Evolutionary conservation across 2,329 filamentous ascomycete genomes (phyloP).

Genomic region (Thelonectria olida): DNA sequence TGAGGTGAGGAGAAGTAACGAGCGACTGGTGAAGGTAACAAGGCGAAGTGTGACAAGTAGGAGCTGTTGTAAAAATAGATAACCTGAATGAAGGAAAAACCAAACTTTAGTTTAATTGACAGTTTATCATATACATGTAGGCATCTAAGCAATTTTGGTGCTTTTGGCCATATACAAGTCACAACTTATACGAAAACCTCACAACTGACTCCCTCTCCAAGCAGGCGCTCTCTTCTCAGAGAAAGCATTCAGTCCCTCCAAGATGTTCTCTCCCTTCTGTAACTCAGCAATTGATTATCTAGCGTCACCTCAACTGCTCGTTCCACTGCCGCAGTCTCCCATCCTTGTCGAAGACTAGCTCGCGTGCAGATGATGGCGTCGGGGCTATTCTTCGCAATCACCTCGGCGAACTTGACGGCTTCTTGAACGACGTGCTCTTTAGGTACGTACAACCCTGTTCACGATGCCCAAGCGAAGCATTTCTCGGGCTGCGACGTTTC

Average conservation of each 20-base stretch:
- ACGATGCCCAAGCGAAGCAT: slow-evolving; percentile 25
- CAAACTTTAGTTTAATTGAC: too few species aligned
- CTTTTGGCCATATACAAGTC: too few species aligned
- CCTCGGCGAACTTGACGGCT: slow-evolving; percentile 67
- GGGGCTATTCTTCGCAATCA: slow-evolving; percentile 71
- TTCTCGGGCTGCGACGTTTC: slow-evolving; percentile 54
- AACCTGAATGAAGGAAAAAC: too few species aligned
- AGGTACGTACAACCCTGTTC: slow-evolving; percentile 35
- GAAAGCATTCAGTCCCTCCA: slow-evolving; percentile 75
- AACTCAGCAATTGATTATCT: slow-evolving; percentile 60
- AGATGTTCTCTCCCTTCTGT: slow-evolving; percentile 72
- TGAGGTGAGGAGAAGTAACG: too few species aligned
- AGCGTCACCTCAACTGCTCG: slow-evolving; percentile 56
- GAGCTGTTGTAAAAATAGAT: too few species aligned
- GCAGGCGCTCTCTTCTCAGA: slow-evolving; percentile 73
- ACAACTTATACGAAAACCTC: neutral
- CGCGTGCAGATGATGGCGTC: slow-evolving; percentile 76
- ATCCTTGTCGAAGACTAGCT: slow-evolving; percentile 73
- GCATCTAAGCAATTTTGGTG: too few species aligned
- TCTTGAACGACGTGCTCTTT: slow-evolving; percentile 54
- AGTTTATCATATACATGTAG: too few species aligned
- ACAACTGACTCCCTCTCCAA: slow-evolving; percentile 62
- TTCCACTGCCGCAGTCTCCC: slow-evolving; percentile 72
- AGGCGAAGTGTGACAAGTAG: too few species aligned
- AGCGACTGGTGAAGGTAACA: too few species aligned